phyloP scores from a whole-genome alignment of 1,284 basidiomycete genomes.

The Xerocomus amazonicus region DNA sequence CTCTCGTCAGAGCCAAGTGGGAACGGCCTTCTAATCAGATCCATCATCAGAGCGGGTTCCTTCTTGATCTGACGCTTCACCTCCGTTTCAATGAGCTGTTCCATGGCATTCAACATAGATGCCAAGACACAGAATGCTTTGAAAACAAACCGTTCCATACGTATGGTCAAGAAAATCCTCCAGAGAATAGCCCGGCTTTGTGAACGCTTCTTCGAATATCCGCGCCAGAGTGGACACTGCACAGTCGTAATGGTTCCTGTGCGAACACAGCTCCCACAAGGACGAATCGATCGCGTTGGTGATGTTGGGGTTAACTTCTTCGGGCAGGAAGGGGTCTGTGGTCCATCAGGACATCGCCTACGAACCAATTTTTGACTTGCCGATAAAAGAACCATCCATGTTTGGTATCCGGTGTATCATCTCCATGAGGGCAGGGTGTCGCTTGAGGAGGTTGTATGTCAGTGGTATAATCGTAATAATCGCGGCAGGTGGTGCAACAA shows the following conservation, averaged over 20 bases:
- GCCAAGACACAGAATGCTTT: not conserved
- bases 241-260: slow-evolving; percentile 82
- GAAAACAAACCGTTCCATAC: slow-evolving; percentile 75
- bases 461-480: slow-evolving; percentile 91
- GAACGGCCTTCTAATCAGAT: slow-evolving; percentile 37
- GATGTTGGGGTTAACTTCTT: slow-evolving; percentile 71
- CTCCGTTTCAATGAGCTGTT: slow-evolving; percentile 86
- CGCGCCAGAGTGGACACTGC: slow-evolving; percentile 81
- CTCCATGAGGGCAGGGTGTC: slow-evolving; percentile 86
- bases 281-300: slow-evolving; percentile 84
- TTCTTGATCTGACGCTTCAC: slow-evolving; percentile 75
- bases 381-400: slow-evolving; percentile 39
- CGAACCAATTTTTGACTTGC: slow-evolving; percentile 22
- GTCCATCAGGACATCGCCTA: slow-evolving; percentile 3
- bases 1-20: slow-evolving; percentile 15
- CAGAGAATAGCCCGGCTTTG: slow-evolving; percentile 84
- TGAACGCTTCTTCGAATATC: slow-evolving; percentile 90
- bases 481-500: slow-evolving; percentile 86
- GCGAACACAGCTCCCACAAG: slow-evolving; percentile 86
- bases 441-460: slow-evolving; percentile 92
- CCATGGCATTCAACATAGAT: slow-evolving; percentile 5
- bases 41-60: slow-evolving; percentile 65
- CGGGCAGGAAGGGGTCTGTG: slow-evolving; percentile 70
- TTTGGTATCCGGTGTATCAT: slow-evolving; percentile 80
- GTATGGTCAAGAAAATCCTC: slow-evolving; percentile 98